Base-by-base conservation (phyloP, 208 protist species). In the Trypanosoma lewisi region DNA sequence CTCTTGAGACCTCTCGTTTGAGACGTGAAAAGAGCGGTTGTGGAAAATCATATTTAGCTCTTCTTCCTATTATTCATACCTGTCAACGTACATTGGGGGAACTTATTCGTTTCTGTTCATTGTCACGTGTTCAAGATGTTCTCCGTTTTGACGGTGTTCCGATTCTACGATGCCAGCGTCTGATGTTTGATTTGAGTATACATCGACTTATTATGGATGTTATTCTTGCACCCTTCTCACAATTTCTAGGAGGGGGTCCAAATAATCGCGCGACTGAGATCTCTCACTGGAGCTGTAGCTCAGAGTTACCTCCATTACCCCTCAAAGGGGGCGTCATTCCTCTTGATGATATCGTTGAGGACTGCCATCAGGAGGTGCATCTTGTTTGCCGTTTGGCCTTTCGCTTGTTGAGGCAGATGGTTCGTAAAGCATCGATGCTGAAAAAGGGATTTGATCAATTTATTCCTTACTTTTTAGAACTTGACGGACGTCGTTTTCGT, bases 161-260 rank as follows among this genome's bases (percentile, higher is more conserved):
- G 16, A 82, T 83, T 67, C 36, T 17, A 23, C 57, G 74, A 12
- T 68, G 85, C 37, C 89, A 95, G 74, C 53, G 75, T 8, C 83
- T 89, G 71, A 77, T 94, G 34, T 83, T 85, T 64, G 80, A 94
- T 27, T 53, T 83, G 27, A 62, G 73, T 8, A 71, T 92, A 12
- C 77, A 91, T 60, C 79, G 73, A 2, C 78, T 94, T 31, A 27
- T 91, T 57, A 78, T 94, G 49, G 84, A 91, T 25, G 77, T 94
- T 3, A 66, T 90, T n/a, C 45, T 83, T 33, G 72, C 85, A 0
- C 88, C 82, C 2, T 85, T 92, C 54, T 30, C 71, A 39, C 67
- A 68, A 16, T 60, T 88, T 14, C 8, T 8, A 4, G 41, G 41
- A 45, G 2, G 41, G 41, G 2, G 11, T n/a, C n/a, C n/a, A n/a